Percentiles rank a stretch among this genome's conserved stretches.
Conservation (phyloP, 352 stramenopile species). For the Phytophthora pluvialis region DNA sequence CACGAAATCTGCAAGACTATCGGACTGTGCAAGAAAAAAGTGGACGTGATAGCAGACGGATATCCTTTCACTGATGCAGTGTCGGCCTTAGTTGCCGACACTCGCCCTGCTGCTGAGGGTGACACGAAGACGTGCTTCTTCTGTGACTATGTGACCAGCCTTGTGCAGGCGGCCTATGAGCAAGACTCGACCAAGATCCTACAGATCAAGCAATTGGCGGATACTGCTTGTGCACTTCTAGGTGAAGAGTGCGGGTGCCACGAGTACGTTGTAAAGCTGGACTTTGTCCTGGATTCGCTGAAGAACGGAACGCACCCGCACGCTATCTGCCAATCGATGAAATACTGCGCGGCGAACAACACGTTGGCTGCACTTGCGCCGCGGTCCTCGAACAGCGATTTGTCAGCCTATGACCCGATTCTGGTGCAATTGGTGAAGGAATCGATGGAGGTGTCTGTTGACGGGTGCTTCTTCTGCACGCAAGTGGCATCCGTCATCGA, state of each 20-base stretch:
- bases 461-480: conserved; percentile 78
- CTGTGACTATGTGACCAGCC: conserved; percentile 47
- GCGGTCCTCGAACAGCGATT: conserved; percentile 3
- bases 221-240: conserved; percentile 34
- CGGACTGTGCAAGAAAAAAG: conserved; percentile 48
- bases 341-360: conserved; percentile 32
- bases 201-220: conserved; percentile 30
- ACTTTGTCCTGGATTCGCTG: neutral
- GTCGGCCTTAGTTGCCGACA: too few species aligned
- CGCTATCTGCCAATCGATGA: conserved; percentile 41
- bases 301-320: conserved; percentile 44
- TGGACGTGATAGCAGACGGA: too few species aligned
- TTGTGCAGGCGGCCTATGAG: conserved; percentile 38
- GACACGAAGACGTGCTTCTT: conserved; percentile 54
- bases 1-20: conserved; percentile 60
- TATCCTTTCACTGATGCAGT: too few species aligned
- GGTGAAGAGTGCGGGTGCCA: conserved; percentile 26
- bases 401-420: conserved; percentile 33
- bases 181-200: conserved; percentile 37
- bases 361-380: neutral
- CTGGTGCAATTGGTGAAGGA: conserved; percentile 46
- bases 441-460: conserved; percentile 40
- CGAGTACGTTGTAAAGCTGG: too few species aligned
- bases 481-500: conserved; percentile 62
- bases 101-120: neutral